phyloP scores from a whole-genome alignment of 1,139 yeast species.

The Suhomyces kunorum region DNA sequence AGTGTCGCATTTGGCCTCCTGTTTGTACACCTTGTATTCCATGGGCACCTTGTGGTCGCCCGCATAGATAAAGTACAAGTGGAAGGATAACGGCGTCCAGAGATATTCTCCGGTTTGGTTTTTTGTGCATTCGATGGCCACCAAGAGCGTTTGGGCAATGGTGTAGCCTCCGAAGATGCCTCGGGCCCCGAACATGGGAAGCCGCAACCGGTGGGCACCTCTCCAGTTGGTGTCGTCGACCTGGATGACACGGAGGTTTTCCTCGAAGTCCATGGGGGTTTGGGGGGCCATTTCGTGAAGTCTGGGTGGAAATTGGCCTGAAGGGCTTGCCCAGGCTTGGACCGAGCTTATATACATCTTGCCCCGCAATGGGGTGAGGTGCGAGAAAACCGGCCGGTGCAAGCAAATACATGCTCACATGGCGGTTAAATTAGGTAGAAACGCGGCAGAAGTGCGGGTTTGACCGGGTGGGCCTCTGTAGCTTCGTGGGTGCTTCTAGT shows the following conservation, averaged over 20 bases:
- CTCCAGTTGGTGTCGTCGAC: constrained; percentile 32
- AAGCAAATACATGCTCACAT: too few relatives aligned
- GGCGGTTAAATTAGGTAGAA: too few relatives aligned
- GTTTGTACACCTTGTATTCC: constrained; percentile 56
- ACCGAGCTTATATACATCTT: not conserved
- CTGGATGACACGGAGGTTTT: constrained; percentile 38
- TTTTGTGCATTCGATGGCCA: constrained; percentile 51
- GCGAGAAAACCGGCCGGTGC: not conserved
- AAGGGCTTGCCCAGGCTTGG: not conserved
- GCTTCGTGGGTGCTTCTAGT: too few relatives aligned
- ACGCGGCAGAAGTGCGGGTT: too few relatives aligned
- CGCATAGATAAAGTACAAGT: constrained; percentile 42
- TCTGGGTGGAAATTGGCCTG: not conserved
- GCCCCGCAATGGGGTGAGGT: not conserved
- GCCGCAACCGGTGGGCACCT: constrained; percentile 41
- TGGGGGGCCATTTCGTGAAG: not conserved
- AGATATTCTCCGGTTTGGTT: constrained; percentile 17
- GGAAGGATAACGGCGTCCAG: constrained; percentile 41
- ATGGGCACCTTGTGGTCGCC: constrained; percentile 54
- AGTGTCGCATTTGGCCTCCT: constrained; percentile 33
- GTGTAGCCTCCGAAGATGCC: constrained; percentile 82
- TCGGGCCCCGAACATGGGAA: constrained; percentile 54
- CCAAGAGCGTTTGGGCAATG: constrained; percentile 70
- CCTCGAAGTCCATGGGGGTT: constrained; percentile 32
- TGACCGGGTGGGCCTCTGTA: too few relatives aligned